These are phyloP conservation scores for Pulveroboletus sp. DNA, from an alignment of 768 basidiomycete genomes.

Conservation along the genomic window DNA sequence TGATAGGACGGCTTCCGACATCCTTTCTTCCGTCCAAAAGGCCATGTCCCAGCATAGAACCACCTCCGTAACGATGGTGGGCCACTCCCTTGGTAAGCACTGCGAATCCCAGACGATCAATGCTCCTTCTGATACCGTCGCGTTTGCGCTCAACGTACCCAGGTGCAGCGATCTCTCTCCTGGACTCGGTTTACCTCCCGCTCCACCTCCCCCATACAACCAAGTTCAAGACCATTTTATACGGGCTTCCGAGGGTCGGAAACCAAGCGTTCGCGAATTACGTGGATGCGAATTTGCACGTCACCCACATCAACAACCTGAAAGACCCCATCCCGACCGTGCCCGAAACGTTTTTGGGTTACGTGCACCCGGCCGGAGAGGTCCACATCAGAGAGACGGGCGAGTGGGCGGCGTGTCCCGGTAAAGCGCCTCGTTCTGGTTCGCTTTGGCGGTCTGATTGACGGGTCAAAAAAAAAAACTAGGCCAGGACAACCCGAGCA, in stretches of 20 bases:
- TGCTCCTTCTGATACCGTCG: no score
- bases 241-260: constrained; percentile 41
- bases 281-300: constrained; percentile 40
- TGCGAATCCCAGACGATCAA: not conserved
- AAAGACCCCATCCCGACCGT: constrained; percentile 36
- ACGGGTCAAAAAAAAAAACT: not conserved
- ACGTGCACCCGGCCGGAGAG: constrained; percentile 38
- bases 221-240: constrained; percentile 26
- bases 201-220: constrained; percentile 30
- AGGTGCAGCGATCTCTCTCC: constrained; percentile 21
- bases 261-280: constrained; percentile 58
- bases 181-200: constrained; percentile 36
- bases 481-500: constrained; percentile 59
- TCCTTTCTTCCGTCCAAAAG: constrained; percentile 40
- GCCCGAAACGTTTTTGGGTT: constrained; percentile 34
- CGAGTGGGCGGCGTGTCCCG: constrained; percentile 52
- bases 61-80: constrained; percentile 39
- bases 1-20: constrained; percentile 36
- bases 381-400: constrained; percentile 41
- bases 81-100: constrained; percentile 37
- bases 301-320: constrained; percentile 53
- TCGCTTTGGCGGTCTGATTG: not conserved
- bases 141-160: no score
- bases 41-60: constrained; percentile 34
- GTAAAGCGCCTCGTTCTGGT: constrained; percentile 14